phyloP scores from a whole-genome alignment of 2,329 filamentous ascomycete genomes.

The Aspergillus sergii region DNA sequence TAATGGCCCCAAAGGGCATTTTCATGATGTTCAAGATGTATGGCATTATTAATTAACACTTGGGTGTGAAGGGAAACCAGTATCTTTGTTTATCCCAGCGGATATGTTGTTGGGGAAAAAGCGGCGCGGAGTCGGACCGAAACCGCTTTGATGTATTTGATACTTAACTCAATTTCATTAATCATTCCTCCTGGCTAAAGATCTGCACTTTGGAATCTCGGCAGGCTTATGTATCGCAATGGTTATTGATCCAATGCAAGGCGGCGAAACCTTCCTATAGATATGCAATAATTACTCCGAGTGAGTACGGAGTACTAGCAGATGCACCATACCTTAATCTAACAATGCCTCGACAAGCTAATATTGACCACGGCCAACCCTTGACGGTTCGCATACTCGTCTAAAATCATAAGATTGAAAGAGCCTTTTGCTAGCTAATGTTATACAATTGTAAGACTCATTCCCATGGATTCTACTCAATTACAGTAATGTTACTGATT shows the following conservation, averaged over 20 bases:
- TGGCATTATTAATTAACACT: not conserved
- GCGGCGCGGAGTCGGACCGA: not conserved
- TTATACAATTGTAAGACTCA: not conserved
- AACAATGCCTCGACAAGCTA: not conserved
- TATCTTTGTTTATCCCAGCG: not conserved
- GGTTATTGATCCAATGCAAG: not conserved
- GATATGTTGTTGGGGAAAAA: not conserved
- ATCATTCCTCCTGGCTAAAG: not conserved
- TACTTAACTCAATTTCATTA: not conserved
- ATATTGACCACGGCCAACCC: not conserved
- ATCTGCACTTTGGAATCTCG: not conserved
- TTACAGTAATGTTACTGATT: not conserved
- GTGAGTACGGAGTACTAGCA: not conserved
- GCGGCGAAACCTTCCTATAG: not conserved
- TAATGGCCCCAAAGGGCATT: not conserved
- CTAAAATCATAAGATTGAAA: not conserved
- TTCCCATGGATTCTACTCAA: not conserved
- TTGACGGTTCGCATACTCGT: not conserved
- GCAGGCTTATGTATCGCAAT: not conserved
- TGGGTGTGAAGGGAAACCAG: not conserved
- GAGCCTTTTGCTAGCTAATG: not conserved
- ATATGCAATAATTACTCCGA: not conserved
- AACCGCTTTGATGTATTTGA: not conserved
- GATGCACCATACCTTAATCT: not conserved
- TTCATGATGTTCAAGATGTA: not conserved